phyloP scores from a whole-genome alignment of 352 stramenopile genomes.

The Blastocystis sp. region DNA sequence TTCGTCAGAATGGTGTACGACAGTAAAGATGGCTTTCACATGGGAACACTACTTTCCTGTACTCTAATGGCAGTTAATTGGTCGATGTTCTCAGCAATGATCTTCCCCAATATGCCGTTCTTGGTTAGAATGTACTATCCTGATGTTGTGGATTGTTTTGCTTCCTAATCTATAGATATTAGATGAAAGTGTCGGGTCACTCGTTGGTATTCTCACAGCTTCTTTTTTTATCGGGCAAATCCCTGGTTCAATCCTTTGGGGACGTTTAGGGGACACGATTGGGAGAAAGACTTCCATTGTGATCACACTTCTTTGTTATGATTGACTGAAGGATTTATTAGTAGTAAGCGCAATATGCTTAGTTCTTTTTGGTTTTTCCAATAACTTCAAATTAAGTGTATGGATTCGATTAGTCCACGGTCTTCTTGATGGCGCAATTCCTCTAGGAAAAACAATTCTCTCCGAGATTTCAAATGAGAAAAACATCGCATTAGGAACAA shows the following conservation, averaged over 20 bases:
- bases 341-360: conserved; percentile 3
- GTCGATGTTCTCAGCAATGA: neutral
- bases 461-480: conserved; percentile 53
- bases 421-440: conserved; percentile 20
- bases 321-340: neutral
- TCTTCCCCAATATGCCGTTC: conserved; percentile 8
- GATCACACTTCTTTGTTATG: neutral
- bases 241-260: conserved; percentile 42
- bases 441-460: conserved; percentile 7
- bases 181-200: conserved; percentile 9
- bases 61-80: neutral
- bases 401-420: conserved; percentile 12
- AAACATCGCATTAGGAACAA: conserved; percentile 13
- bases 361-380: neutral
- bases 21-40: conserved; percentile 38
- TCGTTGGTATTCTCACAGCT: conserved; percentile 20
- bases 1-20: conserved; percentile 9
- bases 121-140: conserved; percentile 31
- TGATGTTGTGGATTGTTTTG: neutral
- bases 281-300: neutral
- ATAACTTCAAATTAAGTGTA: neutral
- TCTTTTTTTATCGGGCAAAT: conserved; percentile 51
- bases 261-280: neutral
- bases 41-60: conserved; percentile 2
- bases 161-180: neutral